These are phyloP conservation scores for Collybia sp. DNA, from an alignment of 768 basidiomycete species.

Conservation along the genomic window DNA sequence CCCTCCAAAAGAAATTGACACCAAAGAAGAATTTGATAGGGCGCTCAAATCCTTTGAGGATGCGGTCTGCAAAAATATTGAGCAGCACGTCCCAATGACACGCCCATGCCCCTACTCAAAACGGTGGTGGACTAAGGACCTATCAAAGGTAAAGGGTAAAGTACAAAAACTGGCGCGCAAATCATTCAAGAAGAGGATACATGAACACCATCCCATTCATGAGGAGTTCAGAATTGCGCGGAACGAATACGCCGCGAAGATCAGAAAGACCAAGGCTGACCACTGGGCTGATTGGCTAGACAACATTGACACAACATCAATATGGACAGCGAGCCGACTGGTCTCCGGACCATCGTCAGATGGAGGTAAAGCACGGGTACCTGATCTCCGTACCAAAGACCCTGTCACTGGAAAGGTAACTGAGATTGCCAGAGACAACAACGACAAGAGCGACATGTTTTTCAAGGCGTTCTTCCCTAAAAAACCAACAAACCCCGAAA, in stretches of 20 bases:
- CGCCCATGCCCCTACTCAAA: conserved; percentile 17
- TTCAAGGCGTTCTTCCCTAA: too few species aligned
- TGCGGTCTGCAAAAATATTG: conserved; percentile 12
- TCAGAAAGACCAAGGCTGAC: conserved; percentile 11
- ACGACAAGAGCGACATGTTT: conserved; percentile 16
- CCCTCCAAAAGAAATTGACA: neutral
- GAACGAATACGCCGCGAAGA: conserved; percentile 10
- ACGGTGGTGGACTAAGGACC: conserved; percentile 26
- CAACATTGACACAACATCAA: conserved; percentile 1
- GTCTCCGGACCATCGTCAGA: conserved; percentile 15
- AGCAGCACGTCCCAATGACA: conserved; percentile 10
- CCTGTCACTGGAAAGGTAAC: neutral
- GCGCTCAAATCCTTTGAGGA: conserved; percentile 4
- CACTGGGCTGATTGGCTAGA: conserved; percentile 23
- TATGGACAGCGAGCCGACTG: conserved; percentile 21
- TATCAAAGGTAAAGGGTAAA: conserved; percentile 12
- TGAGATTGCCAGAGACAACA: conserved; percentile 11
- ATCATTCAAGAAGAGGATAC: conserved; percentile 2
- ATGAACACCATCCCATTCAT: conserved; percentile 16
- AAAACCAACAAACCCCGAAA: neutral
- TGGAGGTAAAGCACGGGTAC: conserved; percentile 16
- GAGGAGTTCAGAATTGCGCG: conserved; percentile 4
- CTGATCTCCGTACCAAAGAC: conserved; percentile 10
- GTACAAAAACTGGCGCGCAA: conserved; percentile 8
- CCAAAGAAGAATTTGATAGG: neutral